Base-by-base conservation (phyloP, 192 early-diverging fungal genomes). In the Obelidium mucronatum region DNA sequence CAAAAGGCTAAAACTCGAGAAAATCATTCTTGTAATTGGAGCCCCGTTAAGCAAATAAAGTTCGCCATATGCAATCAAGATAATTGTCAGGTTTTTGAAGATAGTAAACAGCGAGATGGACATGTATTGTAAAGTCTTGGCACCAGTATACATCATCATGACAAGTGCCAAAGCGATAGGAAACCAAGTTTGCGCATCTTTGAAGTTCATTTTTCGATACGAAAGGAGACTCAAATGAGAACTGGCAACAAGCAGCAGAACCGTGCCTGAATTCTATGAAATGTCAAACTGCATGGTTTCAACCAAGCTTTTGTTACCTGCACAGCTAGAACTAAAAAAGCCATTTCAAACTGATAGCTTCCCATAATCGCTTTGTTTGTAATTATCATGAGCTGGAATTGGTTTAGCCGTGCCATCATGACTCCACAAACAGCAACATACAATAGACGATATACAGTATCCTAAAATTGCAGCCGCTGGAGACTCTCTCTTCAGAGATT, bases 81-180 rank as follows among this genome's bases (percentile, higher is more conserved):
- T 97, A 78, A 99, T 99, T 48, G 97, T 99, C 75, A 97, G 79
- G 85, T 99, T 99, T 85, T 99, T 99, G 86, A 98, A 99, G 69
- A 99, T 92, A 34, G 97, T 99, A 77, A 97, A 98, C 39, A 99
- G 83, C 19, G 97, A 93, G 65, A 99, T 95, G 65, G 92, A 88
- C 42, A 99, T 88, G 81, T 90, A 97, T 79, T 97, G 94, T 3
- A 99, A 80, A 48, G 94, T 92, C 80, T 97, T 97, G 61, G 93
- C 93, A 59, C 96, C 97, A 17, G 96, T 97, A 84, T 98, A 98
- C 69, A 99, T 93, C 97, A 99, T 99, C 40, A 91, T 85, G 2
- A 95, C 94, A 40, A 97, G 88, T 51, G 91, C 85, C 67, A 89
- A 74, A 4, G 95, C 92, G 77, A 99, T 94, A 1, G 92, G 88